phyloP scores from a whole-genome alignment of 2,329 filamentous ascomycete genomes.

The Madurella fahalii region DNA sequence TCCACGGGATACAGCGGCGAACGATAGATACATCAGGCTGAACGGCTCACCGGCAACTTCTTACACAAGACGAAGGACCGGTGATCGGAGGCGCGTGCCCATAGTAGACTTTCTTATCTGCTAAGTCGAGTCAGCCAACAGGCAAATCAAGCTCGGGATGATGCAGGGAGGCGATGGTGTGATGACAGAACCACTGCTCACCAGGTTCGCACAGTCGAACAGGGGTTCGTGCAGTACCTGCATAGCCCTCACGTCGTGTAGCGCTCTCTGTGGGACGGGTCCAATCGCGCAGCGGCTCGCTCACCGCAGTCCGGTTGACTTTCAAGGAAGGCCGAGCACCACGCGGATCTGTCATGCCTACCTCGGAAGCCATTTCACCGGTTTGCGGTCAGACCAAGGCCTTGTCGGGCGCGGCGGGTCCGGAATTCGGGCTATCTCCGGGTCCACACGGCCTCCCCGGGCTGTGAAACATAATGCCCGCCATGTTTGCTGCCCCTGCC shows the following conservation, averaged over 20 bases:
- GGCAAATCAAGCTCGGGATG: too few relatives aligned
- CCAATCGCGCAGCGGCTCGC: constrained; percentile 8
- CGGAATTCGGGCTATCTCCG: too few relatives aligned
- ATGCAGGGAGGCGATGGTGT: too few relatives aligned
- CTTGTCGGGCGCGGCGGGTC: background rate
- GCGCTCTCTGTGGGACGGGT: background rate
- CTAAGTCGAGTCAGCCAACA: too few relatives aligned
- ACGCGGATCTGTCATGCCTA: background rate
- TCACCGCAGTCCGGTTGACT: background rate
- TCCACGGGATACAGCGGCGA: too few relatives aligned
- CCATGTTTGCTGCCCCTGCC: background rate
- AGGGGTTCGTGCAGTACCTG: background rate
- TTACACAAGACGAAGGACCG: too few relatives aligned
- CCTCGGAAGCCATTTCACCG: background rate
- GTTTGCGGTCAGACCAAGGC: background rate
- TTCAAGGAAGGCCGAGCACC: background rate
- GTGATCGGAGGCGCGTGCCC: too few relatives aligned
- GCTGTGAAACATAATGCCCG: background rate
- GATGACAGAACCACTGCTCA: too few relatives aligned
- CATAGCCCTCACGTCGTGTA: background rate
- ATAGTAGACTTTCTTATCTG: too few relatives aligned
- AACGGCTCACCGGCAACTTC: too few relatives aligned
- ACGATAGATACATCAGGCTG: too few relatives aligned
- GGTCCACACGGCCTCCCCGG: background rate
- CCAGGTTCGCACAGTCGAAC: background rate